Percentiles rank a stretch among this genome's conserved stretches.
phyloP scores from a whole-genome alignment of 2,329 filamentous ascomycete species.

The Blastomyces percursus region DNA sequence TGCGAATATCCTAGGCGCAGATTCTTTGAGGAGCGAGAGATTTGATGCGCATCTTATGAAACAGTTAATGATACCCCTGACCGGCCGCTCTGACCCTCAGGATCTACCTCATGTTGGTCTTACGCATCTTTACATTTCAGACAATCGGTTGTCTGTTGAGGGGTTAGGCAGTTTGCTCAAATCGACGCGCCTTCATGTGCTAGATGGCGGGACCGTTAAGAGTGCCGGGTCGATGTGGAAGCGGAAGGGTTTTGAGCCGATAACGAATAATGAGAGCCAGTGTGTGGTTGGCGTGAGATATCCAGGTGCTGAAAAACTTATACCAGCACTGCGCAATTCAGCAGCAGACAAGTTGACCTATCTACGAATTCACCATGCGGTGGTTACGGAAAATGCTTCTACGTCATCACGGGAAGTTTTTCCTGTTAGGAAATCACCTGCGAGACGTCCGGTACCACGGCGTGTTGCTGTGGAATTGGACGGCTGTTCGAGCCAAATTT shows the following conservation, averaged over 20 bases:
- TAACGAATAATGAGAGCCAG: slow-evolving; percentile 1
- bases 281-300: slow-evolving; percentile 18
- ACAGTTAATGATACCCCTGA: slow-evolving; percentile 39
- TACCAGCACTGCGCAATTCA: slow-evolving; percentile 39
- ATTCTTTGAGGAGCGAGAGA: slow-evolving; percentile 35
- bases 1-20: slow-evolving; percentile 29
- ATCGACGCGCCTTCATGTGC: slow-evolving; percentile 42
- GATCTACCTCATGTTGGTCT: slow-evolving; percentile 45
- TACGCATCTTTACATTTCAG: slow-evolving; percentile 50
- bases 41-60: slow-evolving; percentile 44
- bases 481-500: slow-evolving; percentile 19
- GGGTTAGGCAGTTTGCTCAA: slow-evolving; percentile 44
- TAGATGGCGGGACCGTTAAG: slow-evolving; percentile 44
- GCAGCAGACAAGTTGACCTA: slow-evolving; percentile 42
- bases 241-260: not conserved
- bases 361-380: slow-evolving; percentile 44
- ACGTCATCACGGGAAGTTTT: slow-evolving; percentile 21
- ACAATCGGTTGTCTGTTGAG: slow-evolving; percentile 46
- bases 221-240: slow-evolving; percentile 8
- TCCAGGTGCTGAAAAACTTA: slow-evolving; percentile 45
- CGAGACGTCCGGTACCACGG: slow-evolving; percentile 12
- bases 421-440: slow-evolving; percentile 14
- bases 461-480: slow-evolving; percentile 21
- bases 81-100: slow-evolving; percentile 46
- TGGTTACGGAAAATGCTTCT: slow-evolving; percentile 40